Evolutionary conservation across 257 asterid species (phyloP).

Genomic region (Solanum pimpinellifolium): DNA sequence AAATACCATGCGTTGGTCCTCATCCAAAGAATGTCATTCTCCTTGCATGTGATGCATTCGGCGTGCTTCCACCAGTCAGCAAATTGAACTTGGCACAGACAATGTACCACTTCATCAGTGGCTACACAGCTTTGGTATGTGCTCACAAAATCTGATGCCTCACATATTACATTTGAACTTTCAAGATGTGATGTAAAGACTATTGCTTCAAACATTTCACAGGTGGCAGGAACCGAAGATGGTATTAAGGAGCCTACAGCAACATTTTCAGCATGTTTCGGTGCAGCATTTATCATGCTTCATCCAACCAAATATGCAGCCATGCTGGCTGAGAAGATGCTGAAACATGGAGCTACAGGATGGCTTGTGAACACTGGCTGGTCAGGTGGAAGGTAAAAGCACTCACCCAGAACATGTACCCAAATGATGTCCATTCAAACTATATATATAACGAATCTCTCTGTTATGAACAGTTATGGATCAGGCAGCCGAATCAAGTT

Average conservation of each 20-base stretch:
- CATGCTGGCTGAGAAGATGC: slow-evolving; percentile 84
- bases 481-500: slow-evolving; percentile 71
- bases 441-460: background rate
- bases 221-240: slow-evolving; percentile 98
- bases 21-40: slow-evolving; percentile 88
- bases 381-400: slow-evolving; percentile 82
- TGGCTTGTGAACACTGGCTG: slow-evolving; percentile 98
- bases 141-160: background rate
- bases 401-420: background rate
- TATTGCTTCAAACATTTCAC: background rate
- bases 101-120: slow-evolving; percentile 95
- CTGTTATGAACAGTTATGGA: slow-evolving; percentile 46
- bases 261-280: slow-evolving; percentile 90
- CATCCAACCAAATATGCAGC: slow-evolving; percentile 91
- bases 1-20: slow-evolving; percentile 90
- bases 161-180: background rate
- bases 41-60: slow-evolving; percentile 90
- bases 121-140: slow-evolving; percentile 83
- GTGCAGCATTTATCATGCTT: slow-evolving; percentile 93
- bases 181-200: background rate
- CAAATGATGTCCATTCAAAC: background rate
- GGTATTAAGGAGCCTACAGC: slow-evolving; percentile 94
- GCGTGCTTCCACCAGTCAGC: slow-evolving; percentile 97
- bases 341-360: slow-evolving; percentile 74
- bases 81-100: slow-evolving; percentile 75